phyloP scores from a whole-genome alignment of 345 rosid genomes.

The Garcia nutans region DNA sequence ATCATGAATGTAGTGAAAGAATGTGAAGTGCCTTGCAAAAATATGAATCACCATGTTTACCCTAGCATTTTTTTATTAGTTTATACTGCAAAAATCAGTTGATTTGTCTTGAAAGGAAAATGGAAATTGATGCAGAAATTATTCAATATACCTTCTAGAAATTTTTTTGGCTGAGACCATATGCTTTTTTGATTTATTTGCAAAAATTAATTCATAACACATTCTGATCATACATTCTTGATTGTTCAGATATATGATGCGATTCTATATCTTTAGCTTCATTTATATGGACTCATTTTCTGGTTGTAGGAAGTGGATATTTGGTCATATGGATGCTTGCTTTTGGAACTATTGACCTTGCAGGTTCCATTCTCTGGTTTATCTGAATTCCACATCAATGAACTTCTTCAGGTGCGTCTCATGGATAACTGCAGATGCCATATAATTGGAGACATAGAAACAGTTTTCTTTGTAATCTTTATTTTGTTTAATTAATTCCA shows the following conservation, averaged over 20 bases:
- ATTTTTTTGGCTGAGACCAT: background rate
- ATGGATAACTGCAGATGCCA: background rate
- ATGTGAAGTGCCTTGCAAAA: background rate
- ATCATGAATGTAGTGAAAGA: background rate
- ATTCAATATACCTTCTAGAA: background rate
- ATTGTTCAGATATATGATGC: background rate
- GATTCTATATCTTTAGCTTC: background rate
- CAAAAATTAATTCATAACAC: background rate
- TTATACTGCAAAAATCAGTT: background rate
- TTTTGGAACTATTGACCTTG: constrained; percentile 81
- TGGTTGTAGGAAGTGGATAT: constrained; percentile 87
- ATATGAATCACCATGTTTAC: background rate
- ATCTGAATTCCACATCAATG: constrained; percentile 63
- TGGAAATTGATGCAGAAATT: background rate
- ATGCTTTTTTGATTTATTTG: background rate
- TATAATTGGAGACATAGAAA: background rate
- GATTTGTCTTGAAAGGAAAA: background rate
- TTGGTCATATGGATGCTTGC: constrained; percentile 94
- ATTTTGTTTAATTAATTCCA: background rate
- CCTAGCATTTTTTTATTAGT: background rate
- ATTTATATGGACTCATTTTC: too few relatives aligned
- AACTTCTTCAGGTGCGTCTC: constrained; percentile 60
- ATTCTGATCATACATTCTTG: background rate
- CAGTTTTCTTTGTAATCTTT: background rate
- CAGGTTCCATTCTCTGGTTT: constrained; percentile 62